phyloP scores from a whole-genome alignment of 2,329 filamentous ascomycete genomes.

The Hymenoscyphus fraxineus region DNA sequence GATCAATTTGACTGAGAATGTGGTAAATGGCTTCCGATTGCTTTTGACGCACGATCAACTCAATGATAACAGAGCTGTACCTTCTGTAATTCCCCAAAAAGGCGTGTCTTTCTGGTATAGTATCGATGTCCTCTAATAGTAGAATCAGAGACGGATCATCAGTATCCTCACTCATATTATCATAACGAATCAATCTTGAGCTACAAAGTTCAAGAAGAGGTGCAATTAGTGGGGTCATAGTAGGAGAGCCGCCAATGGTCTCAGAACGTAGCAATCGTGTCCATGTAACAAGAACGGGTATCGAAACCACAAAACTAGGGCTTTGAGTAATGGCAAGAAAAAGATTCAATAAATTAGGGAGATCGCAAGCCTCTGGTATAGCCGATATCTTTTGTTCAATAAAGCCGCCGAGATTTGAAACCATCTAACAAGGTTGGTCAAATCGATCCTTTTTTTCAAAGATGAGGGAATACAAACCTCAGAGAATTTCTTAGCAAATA shows the following conservation, averaged over 20 bases:
- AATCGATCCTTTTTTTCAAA: background rate
- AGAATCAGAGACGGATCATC: conserved; percentile 77
- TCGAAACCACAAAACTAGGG: conserved; percentile 86
- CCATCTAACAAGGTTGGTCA: conserved; percentile 52
- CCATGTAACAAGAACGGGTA: conserved; percentile 88
- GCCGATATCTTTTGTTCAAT: conserved; percentile 72
- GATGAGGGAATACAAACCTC: conserved; percentile 56
- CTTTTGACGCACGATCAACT: conserved; percentile 77
- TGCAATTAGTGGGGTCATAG: conserved; percentile 60
- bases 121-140: conserved; percentile 90
- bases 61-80: conserved; percentile 84
- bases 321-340: conserved; percentile 76
- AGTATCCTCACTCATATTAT: conserved; percentile 77
- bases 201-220: conserved; percentile 80
- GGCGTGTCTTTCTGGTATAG: conserved; percentile 85
- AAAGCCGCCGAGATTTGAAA: conserved; percentile 81
- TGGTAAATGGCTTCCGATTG: conserved; percentile 82
- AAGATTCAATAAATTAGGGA: conserved; percentile 73
- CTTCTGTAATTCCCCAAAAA: conserved; percentile 94
- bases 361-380: conserved; percentile 62
- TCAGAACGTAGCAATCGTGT: conserved; percentile 73
- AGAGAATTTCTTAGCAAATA: conserved; percentile 87
- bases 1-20: conserved; percentile 76
- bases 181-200: conserved; percentile 79
- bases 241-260: conserved; percentile 63